Evolutionary conservation across 768 basidiomycete species (phyloP), one percentile per base, ranked within the genome.

Genomic region (Tylopilus felleus): DNA sequence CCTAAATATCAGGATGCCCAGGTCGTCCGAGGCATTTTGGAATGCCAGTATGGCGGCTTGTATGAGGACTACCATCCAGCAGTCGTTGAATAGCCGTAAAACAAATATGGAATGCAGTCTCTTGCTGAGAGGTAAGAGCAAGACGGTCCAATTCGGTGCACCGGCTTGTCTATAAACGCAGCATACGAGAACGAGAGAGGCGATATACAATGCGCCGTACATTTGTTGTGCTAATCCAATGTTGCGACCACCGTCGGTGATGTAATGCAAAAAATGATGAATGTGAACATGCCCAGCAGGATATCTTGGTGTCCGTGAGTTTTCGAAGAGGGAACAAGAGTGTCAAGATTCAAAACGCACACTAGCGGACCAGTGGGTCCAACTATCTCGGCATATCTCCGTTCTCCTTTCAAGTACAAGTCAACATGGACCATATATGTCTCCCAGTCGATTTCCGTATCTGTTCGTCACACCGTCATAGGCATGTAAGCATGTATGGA

Each of bases 371-470:
- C 97, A 7, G 93, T 97, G 2, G 93, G 94, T 1, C 97, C 97
- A 52, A 81, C 75, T 47, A 99, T 87, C 55, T 76, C 70, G 13
- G 82, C 77, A 66, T 99, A 99, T 64, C 94, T 82, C 44, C 86
- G 77, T 67, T 95, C 87, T 31, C 94, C 94, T 51, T 82, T 80
- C 44, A 90, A 62, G 72, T 90, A 93, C 39, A 88, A 67, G 52
- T 86, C 79, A 1, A 90, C 80, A 49, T 98, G 97, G 49, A 86
- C 75, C 84, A 98, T 93, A 67, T 99, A 99, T 0, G 97, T 98
- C 64, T 86, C 81, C 85, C 92, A 98, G 73, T 99, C 97, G 63
- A 99, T 99, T 73, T 99, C 95, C 12, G 97, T 98, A 74, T 95
- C 96, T 98, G 75, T 47, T 49, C 31, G 57, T 40, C 39, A 38